Conservation (phyloP, 352 stramenopile genomes). For the Nothophytophthora sp. region DNA sequence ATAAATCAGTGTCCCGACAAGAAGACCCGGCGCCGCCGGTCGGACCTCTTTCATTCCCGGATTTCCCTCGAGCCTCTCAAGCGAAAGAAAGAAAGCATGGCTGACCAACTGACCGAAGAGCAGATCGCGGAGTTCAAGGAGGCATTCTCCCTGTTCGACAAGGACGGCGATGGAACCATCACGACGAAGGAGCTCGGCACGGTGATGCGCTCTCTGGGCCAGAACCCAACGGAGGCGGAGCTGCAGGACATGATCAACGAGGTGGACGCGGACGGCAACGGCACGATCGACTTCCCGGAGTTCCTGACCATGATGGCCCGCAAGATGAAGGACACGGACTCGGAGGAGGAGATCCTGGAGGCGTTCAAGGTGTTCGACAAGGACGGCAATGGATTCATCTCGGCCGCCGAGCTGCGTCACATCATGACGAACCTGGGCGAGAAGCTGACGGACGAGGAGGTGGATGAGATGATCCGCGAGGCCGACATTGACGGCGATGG, state of each 20-base stretch:
- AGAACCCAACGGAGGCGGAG: slow-evolving; percentile 98
- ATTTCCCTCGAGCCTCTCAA: slow-evolving; percentile 57
- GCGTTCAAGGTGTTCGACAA: slow-evolving; percentile 99
- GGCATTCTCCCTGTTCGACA: slow-evolving; percentile 99
- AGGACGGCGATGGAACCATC: slow-evolving; percentile 99
- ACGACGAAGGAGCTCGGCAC: slow-evolving; percentile 99
- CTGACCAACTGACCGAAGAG: slow-evolving; percentile 91
- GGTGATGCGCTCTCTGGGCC: slow-evolving; percentile 98
- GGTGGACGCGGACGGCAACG: slow-evolving; percentile 99
- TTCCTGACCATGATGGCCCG: slow-evolving; percentile 99
- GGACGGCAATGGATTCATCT: slow-evolving; percentile 99
- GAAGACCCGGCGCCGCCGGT: too few relatives aligned
- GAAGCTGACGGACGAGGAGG: slow-evolving; percentile 98
- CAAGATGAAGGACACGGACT: slow-evolving; percentile 99
- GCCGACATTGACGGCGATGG: slow-evolving; percentile 98
- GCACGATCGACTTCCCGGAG: slow-evolving; percentile 99
- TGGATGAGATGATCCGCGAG: slow-evolving; percentile 99
- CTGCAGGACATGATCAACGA: slow-evolving; percentile 99
- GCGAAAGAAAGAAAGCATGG: slow-evolving; percentile 51
- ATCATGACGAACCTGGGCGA: slow-evolving; percentile 99
- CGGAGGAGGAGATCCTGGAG: slow-evolving; percentile 98
- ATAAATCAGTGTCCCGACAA: not conserved
- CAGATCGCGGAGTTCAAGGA: slow-evolving; percentile 99
- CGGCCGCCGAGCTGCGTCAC: slow-evolving; percentile 96
- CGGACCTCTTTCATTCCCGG: slow-evolving; percentile 65